phyloP scores from a whole-genome alignment of 805 yeast genomes.

The Saccharomycopsis olivae region DNA sequence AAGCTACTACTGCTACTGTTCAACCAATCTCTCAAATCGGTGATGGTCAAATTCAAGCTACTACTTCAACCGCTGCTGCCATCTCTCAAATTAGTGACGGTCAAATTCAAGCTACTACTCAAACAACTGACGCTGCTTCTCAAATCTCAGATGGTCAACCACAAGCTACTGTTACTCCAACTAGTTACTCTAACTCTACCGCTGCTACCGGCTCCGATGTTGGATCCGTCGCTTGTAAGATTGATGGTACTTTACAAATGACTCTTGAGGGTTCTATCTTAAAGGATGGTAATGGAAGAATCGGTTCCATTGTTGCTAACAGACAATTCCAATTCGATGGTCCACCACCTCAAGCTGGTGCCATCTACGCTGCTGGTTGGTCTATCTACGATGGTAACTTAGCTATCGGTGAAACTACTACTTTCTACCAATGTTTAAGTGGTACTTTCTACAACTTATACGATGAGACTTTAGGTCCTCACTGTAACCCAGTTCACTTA shows the following conservation, averaged over 20 bases:
- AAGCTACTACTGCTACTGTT: constrained; percentile 30
- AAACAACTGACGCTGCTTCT: constrained; percentile 19
- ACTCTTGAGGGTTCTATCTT: constrained; percentile 39
- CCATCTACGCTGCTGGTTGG: constrained; percentile 57
- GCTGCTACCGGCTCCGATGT: constrained; percentile 24
- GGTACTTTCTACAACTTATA: constrained; percentile 63
- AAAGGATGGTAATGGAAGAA: constrained; percentile 46
- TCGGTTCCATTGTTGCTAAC: constrained; percentile 65
- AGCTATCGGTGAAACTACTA: constrained; percentile 44
- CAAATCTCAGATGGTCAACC: constrained; percentile 45
- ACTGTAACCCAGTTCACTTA: constrained; percentile 47
- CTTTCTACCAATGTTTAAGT: constrained; percentile 55
- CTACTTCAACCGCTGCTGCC: constrained; percentile 20
- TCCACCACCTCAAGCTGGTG: constrained; percentile 68
- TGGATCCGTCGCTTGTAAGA: constrained; percentile 21
- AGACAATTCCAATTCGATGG: constrained; percentile 73
- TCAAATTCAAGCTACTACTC: constrained; percentile 33
- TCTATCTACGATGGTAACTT: constrained; percentile 43
- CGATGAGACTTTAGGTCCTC: constrained; percentile 41
- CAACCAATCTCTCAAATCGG: constrained; percentile 29
- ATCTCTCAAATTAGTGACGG: constrained; percentile 41
- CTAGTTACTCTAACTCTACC: constrained; percentile 20
- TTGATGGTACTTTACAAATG: constrained; percentile 37
- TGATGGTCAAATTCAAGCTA: constrained; percentile 36
- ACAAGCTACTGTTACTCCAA: constrained; percentile 24